Evolutionary conservation across 768 basidiomycete species (phyloP), one percentile per base, ranked within the genome.

Genomic region (Russula sp.): DNA sequence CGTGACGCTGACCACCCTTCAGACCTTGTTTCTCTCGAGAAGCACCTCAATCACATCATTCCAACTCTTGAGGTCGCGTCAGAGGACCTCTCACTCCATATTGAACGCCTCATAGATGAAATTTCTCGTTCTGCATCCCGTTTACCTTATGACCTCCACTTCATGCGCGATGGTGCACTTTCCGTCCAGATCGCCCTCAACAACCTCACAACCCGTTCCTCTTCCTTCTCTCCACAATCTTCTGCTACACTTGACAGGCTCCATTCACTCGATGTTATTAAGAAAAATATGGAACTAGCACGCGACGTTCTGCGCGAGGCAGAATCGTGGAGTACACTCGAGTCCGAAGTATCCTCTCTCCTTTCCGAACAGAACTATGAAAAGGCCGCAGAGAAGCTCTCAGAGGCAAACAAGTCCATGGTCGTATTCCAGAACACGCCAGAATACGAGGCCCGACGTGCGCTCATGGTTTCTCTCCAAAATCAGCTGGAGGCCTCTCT

Each of bases 321-420:
- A 13, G 95, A 98, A 78, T 91, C 88, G 67, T 99, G 97, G 97
- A 91, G 88, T 61, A 91, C 92, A 2, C 81, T 99, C 51, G 97
- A 98, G 73, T 81, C 89, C 40, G 97, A 99, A 75, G 89, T 97
- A 52, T 91, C 89, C 0, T 79, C 88, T 2, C 81, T 96, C n/a
- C 80, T 98, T 47, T 76, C 80, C 14, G 90, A 94, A 68, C 82
- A 83, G 69, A 85, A 80, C 66, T 96, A 91, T 71, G 83, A 83
- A 55, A 94, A 94, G 71, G 96, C 96, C 0, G 95, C 95, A n/a
- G 88, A 90, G 66, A 79, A 96, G 63, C 77, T 99, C 11, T 88
- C 87, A 0, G 96, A 98, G 68, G 96, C 97, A 3, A 87, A 80
- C 69, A 86, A 85, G 71, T 88, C 87, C 69, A 89, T 99, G 86